phyloP scores from a whole-genome alignment of 805 yeast genomes.

The Saccharomycopsis olivae region DNA sequence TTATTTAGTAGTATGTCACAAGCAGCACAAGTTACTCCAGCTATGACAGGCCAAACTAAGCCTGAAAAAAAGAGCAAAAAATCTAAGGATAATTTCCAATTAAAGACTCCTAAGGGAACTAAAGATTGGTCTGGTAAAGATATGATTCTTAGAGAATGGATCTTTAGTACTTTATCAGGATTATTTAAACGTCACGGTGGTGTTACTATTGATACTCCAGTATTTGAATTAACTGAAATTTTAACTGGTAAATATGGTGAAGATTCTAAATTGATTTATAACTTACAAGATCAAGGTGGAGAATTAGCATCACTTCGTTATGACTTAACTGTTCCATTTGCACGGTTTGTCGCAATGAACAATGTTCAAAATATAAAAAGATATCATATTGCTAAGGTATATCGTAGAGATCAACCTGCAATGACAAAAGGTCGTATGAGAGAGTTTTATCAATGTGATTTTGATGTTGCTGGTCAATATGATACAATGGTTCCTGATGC shows the following conservation, averaged over 20 bases:
- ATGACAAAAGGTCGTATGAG: conserved; percentile 99
- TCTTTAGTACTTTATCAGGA: conserved; percentile 60
- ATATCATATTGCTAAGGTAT: conserved; percentile 95
- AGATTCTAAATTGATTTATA: conserved; percentile 92
- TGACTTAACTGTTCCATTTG: conserved; percentile 97
- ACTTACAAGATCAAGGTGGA: conserved; percentile 98
- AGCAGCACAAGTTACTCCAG: no score
- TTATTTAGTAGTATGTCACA: no score
- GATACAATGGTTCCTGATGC: conserved; percentile 96
- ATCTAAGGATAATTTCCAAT: conserved; percentile 50
- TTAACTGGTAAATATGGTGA: conserved; percentile 97
- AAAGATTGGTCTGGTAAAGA: conserved; percentile 98
- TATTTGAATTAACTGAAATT: conserved; percentile 90
- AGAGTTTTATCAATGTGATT: conserved; percentile 98
- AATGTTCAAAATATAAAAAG: conserved; percentile 83
- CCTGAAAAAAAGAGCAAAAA: no score
- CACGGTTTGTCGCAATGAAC: conserved; percentile 94
- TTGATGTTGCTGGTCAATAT: conserved; percentile 89
- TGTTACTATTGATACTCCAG: conserved; percentile 97
- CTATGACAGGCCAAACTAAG: no score
- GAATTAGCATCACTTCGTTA: conserved; percentile 91
- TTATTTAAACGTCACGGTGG: conserved; percentile 95
- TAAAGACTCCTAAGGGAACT: conserved; percentile 95
- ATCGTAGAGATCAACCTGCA: conserved; percentile 99
- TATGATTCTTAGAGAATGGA: conserved; percentile 87